Percentiles rank a stretch among this genome's conserved stretches.
Conservation (phyloP, 2,329 filamentous ascomycete genomes). For the Fusarium sp. region DNA sequence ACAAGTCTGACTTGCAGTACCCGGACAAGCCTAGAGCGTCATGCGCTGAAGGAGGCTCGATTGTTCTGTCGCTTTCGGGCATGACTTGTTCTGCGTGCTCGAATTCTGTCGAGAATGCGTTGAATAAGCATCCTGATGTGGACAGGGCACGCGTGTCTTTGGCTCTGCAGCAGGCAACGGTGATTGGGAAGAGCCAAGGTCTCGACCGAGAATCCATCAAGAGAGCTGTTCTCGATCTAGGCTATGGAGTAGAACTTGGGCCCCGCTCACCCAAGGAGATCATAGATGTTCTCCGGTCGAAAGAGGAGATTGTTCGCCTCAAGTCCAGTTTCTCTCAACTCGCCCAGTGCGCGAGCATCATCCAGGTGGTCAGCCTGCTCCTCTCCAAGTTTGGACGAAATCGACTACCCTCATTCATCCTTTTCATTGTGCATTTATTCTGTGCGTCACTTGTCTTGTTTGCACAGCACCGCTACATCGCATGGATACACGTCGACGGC, state of each 20-base stretch:
- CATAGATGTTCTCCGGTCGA: conserved; percentile 8
- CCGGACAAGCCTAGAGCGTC: not conserved
- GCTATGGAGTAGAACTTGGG: conserved; percentile 9
- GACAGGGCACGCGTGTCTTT: conserved; percentile 5
- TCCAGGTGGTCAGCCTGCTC: not conserved
- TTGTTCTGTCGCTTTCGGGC: conserved; percentile 8
- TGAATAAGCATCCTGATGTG: not conserved
- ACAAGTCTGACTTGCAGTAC: not conserved
- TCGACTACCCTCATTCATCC: not conserved
- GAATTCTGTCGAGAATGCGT: not conserved
- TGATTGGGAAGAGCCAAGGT: not conserved
- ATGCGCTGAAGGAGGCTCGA: not conserved
- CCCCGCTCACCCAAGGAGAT: conserved; percentile 13
- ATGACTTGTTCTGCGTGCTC: conserved; percentile 20
- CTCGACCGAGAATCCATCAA: conserved; percentile 2
- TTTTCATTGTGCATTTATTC: not conserved
- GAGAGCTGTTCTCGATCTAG: conserved; percentile 3
- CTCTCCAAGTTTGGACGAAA: not conserved
- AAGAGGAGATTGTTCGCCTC: conserved; percentile 3
- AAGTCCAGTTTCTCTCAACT: conserved; percentile 10
- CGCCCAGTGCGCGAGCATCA: not conserved
- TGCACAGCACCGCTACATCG: conserved; percentile 1
- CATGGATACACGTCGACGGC: conserved; percentile 16
- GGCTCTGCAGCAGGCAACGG: conserved; percentile 12
- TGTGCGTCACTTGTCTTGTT: not conserved